Conservation (phyloP, 2,329 filamentous ascomycete genomes). For the Colletotrichum orbiculare region DNA sequence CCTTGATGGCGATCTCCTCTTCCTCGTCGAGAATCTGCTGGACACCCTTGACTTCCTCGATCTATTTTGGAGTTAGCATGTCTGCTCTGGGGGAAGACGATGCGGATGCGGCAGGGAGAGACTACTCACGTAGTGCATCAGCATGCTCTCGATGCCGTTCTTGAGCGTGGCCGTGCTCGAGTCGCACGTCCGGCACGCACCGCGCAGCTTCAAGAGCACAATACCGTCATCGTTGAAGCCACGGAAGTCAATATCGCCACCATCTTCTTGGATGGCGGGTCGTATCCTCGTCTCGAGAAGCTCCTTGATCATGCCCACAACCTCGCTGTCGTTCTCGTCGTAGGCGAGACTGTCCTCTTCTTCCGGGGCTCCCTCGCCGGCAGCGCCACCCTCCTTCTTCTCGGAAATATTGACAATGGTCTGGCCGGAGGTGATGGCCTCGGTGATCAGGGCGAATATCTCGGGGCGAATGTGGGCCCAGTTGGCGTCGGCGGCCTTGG, state of each 20-base stretch:
- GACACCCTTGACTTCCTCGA: slow-evolving; percentile 94
- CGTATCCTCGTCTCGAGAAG: slow-evolving; percentile 93
- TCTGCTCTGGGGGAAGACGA: neutral
- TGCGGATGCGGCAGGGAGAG: neutral
- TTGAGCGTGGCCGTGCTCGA: slow-evolving; percentile 96
- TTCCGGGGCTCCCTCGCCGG: slow-evolving; percentile 53
- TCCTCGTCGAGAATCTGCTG: slow-evolving; percentile 91
- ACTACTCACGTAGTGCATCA: slow-evolving; percentile 89
- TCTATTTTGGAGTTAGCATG: slow-evolving; percentile 64
- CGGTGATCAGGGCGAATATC: slow-evolving; percentile 93
- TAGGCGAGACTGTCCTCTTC: slow-evolving; percentile 81
- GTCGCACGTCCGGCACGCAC: slow-evolving; percentile 95
- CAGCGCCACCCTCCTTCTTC: slow-evolving; percentile 60
- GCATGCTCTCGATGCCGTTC: slow-evolving; percentile 98
- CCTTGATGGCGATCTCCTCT: slow-evolving; percentile 85
- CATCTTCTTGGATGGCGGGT: slow-evolving; percentile 96
- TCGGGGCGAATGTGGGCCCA: slow-evolving; percentile 97
- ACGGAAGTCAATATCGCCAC: slow-evolving; percentile 94
- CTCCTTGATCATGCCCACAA: slow-evolving; percentile 99
- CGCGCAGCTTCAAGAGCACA: slow-evolving; percentile 87
- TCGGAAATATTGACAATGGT: slow-evolving; percentile 80
- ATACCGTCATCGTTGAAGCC: slow-evolving; percentile 84
- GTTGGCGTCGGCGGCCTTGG: slow-evolving; percentile 85
- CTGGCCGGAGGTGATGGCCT: slow-evolving; percentile 87
- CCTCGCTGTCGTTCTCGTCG: slow-evolving; percentile 91